Conservation (phyloP, 169 alveolate genomes). For the Theileria annulata region DNA sequence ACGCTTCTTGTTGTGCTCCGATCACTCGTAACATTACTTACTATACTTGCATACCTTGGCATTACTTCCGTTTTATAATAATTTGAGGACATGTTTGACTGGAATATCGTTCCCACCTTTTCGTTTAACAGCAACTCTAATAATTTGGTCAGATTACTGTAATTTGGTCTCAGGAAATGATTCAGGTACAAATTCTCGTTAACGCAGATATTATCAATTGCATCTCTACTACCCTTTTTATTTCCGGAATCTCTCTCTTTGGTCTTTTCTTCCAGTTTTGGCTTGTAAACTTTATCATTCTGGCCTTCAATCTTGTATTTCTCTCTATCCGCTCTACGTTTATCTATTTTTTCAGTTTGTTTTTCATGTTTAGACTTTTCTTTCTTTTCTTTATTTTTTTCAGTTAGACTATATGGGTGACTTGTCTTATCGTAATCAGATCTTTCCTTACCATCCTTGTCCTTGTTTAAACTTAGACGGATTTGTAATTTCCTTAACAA, state of each 20-base stretch:
- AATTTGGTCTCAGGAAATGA: conserved; percentile 60
- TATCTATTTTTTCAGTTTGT: not conserved
- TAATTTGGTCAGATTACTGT: conserved; percentile 12
- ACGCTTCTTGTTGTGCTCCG: not conserved
- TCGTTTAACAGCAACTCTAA: conserved; percentile 14
- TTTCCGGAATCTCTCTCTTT: not conserved
- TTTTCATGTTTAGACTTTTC: conserved; percentile 15
- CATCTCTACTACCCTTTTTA: conserved; percentile 7
- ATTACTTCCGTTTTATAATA: conserved; percentile 4
- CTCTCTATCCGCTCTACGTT: conserved; percentile 11
- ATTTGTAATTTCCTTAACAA: conserved; percentile 74
- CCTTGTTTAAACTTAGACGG: conserved; percentile 50
- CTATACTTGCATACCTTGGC: not conserved
- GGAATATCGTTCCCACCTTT: conserved; percentile 35
- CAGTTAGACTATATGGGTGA: not conserved
- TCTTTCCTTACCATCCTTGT: conserved; percentile 27
- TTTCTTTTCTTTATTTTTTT: not conserved
- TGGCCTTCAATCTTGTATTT: conserved; percentile 5
- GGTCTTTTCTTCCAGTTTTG: conserved; percentile 23
- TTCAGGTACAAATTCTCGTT: conserved; percentile 57
- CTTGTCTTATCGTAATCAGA: not conserved
- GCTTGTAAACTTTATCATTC: conserved; percentile 27
- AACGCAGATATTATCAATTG: conserved; percentile 25
- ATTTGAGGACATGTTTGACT: conserved; percentile 23
- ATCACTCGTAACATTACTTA: not conserved